A percentile compares a stretch with the other conserved stretches of the same genome.
Evolutionary conservation across 2,329 filamentous ascomycete species (phyloP).

Genomic region (Phoma sp.): DNA sequence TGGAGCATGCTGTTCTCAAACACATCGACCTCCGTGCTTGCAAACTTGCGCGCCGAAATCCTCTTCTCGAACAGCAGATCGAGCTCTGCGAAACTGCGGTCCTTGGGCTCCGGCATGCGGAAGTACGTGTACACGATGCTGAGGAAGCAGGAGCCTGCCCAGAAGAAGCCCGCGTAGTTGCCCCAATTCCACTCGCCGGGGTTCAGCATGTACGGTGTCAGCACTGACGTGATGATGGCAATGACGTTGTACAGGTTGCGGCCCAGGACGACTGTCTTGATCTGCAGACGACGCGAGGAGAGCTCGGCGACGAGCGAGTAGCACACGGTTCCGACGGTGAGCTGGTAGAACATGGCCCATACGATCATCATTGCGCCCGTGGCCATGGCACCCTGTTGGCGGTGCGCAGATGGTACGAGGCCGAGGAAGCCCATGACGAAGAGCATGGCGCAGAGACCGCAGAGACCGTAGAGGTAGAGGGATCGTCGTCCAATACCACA

Average conservation of each 20-base stretch:
- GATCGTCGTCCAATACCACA: slow-evolving; percentile 76
- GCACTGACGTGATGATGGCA: slow-evolving; percentile 78
- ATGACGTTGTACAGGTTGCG: slow-evolving; percentile 81
- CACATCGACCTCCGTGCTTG: slow-evolving; percentile 63
- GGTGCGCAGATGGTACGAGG: slow-evolving; percentile 69
- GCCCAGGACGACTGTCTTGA: slow-evolving; percentile 89
- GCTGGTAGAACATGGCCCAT: slow-evolving; percentile 71
- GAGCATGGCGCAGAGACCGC: slow-evolving; percentile 75
- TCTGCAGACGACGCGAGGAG: slow-evolving; percentile 81
- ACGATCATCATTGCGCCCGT: slow-evolving; percentile 80
- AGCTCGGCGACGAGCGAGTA: slow-evolving; percentile 89
- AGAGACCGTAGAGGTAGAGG: slow-evolving; percentile 77
- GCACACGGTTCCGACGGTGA: slow-evolving; percentile 87
- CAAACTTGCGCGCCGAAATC: slow-evolving; percentile 76
- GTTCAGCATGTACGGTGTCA: slow-evolving; percentile 94
- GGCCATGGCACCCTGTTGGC: slow-evolving; percentile 70
- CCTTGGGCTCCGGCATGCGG: slow-evolving; percentile 79
- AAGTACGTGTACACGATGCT: slow-evolving; percentile 86
- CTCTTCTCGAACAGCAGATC: slow-evolving; percentile 82
- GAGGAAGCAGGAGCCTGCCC: slow-evolving; percentile 80
- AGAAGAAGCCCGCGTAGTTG: slow-evolving; percentile 88
- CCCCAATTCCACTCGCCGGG: slow-evolving; percentile 86
- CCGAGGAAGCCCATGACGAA: slow-evolving; percentile 85
- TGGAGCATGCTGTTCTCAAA: slow-evolving; percentile 50
- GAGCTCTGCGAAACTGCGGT: slow-evolving; percentile 84